A percentile compares a stretch with the other conserved stretches of the same genome.
Conservation (phyloP, 2,329 filamentous ascomycete species). For the Fusarium liriodendri region DNA sequence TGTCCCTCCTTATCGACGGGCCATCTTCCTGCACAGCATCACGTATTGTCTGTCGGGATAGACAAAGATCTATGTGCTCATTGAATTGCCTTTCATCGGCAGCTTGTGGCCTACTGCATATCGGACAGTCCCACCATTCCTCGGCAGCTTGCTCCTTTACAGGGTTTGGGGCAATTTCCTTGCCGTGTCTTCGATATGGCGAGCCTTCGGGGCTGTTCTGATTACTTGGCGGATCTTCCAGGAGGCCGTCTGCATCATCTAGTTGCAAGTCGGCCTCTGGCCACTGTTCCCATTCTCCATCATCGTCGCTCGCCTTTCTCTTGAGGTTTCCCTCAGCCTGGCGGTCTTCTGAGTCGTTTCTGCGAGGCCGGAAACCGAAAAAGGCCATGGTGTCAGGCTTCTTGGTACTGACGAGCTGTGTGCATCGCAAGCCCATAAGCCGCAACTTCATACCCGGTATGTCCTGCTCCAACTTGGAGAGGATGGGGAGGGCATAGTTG, state of each 20-base stretch:
- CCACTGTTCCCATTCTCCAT: slow-evolving; percentile 72
- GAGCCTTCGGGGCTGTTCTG: slow-evolving; percentile 15
- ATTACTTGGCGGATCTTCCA: slow-evolving; percentile 16
- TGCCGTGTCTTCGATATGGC: slow-evolving; percentile 54
- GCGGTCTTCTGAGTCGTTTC: slow-evolving; percentile 29
- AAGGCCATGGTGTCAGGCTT: slow-evolving; percentile 82
- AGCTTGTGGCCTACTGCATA: slow-evolving; percentile 81
- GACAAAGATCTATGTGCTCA: slow-evolving; percentile 89
- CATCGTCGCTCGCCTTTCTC: slow-evolving; percentile 48
- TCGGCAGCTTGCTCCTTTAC: slow-evolving; percentile 48
- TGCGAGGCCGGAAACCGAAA: slow-evolving; percentile 71
- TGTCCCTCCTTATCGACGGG: slow-evolving; percentile 39
- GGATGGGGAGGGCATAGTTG: slow-evolving; percentile 82
- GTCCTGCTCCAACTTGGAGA: slow-evolving; percentile 86
- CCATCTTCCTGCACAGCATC: slow-evolving; percentile 76
- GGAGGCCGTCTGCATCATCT: slow-evolving; percentile 25
- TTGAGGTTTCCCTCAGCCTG: slow-evolving; percentile 41
- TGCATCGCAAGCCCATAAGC: slow-evolving; percentile 90
- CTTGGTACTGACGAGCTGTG: slow-evolving; percentile 86
- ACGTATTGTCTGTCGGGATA: slow-evolving; percentile 87
- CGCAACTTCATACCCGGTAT: slow-evolving; percentile 82
- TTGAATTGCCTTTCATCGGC: slow-evolving; percentile 86
- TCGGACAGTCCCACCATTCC: slow-evolving; percentile 85
- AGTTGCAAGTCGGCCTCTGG: slow-evolving; percentile 70
- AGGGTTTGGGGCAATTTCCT: slow-evolving; percentile 63